Base-by-base conservation (phyloP, 129 eudicot species). In the Solidago caesia region DNA sequence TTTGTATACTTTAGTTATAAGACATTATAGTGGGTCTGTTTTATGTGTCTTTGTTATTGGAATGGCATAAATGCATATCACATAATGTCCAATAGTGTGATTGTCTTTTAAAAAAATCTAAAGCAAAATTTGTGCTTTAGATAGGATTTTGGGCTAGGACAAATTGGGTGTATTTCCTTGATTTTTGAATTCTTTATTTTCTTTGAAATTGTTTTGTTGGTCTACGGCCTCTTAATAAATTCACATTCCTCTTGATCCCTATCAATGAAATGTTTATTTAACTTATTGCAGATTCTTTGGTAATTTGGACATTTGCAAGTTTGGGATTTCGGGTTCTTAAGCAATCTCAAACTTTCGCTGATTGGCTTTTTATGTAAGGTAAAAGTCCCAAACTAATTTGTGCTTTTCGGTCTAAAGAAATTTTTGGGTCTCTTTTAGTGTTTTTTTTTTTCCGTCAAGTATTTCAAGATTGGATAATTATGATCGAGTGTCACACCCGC, bases 401-500 rank as follows among this genome's bases (percentile, higher is more conserved):
- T 66, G 2, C 4, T 29, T 2, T 44, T 59, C 4, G 7, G 8
- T 59, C 33, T 16, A 7, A 16, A 59, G 16, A 5, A 58, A 21
- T 8, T 5, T 58, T 58, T n/a, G 1, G 4, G 33, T 10, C 1
- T n/a, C n/a, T n/a, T 25, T 14, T 74, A 13, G 4, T 64, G n/a
- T 47, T 62, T 9, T 4, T 4, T 6, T 39, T 47, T 8, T 64
- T 8, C 33, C 69, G 39, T 29, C 39, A 29, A 29, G 39, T 9
- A 41, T 48, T 58, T 3, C 11, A 8, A 16, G 62, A 21, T 45
- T 70, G 44, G 74, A 21, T 65, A 44, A 63, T 77, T 9, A 29
- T 81, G 88, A 81, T 80, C 75, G 87, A 90, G 82, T 86, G 90
- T n/a, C n/a, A n/a, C n/a, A n/a, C n/a, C n/a, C n/a, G n/a, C n/a